A percentile compares a stretch with the other conserved stretches of the same genome.
phyloP scores from a whole-genome alignment of 352 stramenopile species.

The Phytopythium helicoides region DNA sequence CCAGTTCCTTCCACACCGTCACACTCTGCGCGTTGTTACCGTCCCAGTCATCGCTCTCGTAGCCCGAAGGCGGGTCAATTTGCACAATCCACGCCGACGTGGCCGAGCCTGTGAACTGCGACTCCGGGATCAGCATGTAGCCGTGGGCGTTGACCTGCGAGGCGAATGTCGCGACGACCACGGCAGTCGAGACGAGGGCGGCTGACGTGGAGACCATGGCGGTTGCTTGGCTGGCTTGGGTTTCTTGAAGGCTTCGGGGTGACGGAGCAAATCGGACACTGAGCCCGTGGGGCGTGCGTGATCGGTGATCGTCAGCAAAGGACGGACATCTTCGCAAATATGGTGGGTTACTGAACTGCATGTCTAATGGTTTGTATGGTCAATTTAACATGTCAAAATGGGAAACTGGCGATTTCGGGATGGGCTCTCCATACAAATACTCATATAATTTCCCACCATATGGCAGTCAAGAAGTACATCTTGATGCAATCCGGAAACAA shows the following conservation, averaged over 20 bases:
- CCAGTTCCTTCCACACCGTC: slow-evolving; percentile 3
- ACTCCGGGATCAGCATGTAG: slow-evolving; percentile 20
- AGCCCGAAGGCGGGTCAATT: slow-evolving; percentile 15
- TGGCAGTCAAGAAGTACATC: too few relatives aligned
- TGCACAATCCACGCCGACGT: slow-evolving; percentile 19
- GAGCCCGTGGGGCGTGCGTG: too few relatives aligned
- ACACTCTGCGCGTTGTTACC: slow-evolving; percentile 11
- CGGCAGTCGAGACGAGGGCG: slow-evolving; percentile 1
- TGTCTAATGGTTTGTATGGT: too few relatives aligned
- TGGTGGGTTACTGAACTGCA: too few relatives aligned
- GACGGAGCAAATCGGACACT: too few relatives aligned
- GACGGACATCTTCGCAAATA: too few relatives aligned
- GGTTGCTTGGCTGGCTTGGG: slow-evolving; percentile 1
- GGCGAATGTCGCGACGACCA: slow-evolving; percentile 8
- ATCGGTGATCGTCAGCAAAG: too few relatives aligned
- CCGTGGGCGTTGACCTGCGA: slow-evolving; percentile 14
- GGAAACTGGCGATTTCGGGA: too few relatives aligned
- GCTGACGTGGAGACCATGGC: slow-evolving; percentile 1
- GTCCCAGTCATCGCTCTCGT: slow-evolving; percentile 17
- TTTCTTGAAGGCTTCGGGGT: not conserved
- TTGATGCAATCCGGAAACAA: too few relatives aligned
- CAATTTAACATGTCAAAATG: too few relatives aligned
- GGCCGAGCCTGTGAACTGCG: slow-evolving; percentile 15
- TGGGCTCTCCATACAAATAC: too few relatives aligned
- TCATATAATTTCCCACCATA: too few relatives aligned